These are phyloP conservation scores for Amylocarpus encephaloides DNA, from an alignment of 2,329 filamentous ascomycete genomes.

Conservation along the genomic window DNA sequence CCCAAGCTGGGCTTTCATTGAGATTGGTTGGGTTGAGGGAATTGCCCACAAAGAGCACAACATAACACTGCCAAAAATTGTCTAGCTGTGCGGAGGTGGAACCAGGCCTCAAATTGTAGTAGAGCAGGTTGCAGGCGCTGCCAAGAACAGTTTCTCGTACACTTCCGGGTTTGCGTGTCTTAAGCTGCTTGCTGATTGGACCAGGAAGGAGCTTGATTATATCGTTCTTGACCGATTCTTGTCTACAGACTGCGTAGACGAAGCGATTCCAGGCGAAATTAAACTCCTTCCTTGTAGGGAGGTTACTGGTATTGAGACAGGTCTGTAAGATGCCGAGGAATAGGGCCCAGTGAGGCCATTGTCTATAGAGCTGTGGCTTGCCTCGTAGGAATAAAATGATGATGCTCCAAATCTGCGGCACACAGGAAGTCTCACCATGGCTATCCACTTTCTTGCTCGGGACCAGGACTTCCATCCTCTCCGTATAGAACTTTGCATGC, in stretches of 20 bases:
- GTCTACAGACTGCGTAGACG: slow-evolving; percentile 64
- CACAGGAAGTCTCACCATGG: slow-evolving; percentile 42
- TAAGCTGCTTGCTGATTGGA: slow-evolving; percentile 63
- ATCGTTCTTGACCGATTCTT: slow-evolving; percentile 47
- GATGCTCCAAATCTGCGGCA: slow-evolving; percentile 86
- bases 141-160: slow-evolving; percentile 53
- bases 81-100: slow-evolving; percentile 62
- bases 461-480: slow-evolving; percentile 62
- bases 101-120: slow-evolving; percentile 73
- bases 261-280: slow-evolving; percentile 83
- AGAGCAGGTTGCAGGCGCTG: slow-evolving; percentile 73
- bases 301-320: slow-evolving; percentile 77
- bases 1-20: slow-evolving; percentile 31
- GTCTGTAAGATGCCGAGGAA: slow-evolving; percentile 77
- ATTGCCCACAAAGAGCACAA: slow-evolving; percentile 56
- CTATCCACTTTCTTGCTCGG: slow-evolving; percentile 48
- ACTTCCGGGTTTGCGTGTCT: slow-evolving; percentile 48
- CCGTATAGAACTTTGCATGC: slow-evolving; percentile 55
- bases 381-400: slow-evolving; percentile 69
- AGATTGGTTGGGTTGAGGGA: slow-evolving; percentile 40
- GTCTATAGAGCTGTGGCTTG: slow-evolving; percentile 49
- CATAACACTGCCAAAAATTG: slow-evolving; percentile 69
- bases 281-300: slow-evolving; percentile 64
- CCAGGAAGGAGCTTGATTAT: slow-evolving; percentile 60
- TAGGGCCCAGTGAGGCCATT: slow-evolving; percentile 65